Evolutionary conservation across 192 early-diverging fungal species (phyloP).

Genomic region (Chytriomyces hyalinus): DNA sequence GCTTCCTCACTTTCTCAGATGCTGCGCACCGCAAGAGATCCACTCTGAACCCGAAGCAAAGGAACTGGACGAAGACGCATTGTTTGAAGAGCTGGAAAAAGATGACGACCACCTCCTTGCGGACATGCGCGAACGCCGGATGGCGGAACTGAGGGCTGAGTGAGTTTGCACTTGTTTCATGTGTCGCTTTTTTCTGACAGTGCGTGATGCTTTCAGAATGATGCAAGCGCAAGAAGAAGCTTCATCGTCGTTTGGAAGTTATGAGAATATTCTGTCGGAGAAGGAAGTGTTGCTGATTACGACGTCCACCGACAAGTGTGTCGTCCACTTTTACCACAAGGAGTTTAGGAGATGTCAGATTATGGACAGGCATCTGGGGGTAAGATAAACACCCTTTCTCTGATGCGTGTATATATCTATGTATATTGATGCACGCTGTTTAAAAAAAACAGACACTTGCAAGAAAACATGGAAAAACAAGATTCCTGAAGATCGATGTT

Average conservation of each 20-base stretch:
- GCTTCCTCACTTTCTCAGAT: not conserved
- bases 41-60: slow-evolving; percentile 36
- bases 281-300: slow-evolving; percentile 84
- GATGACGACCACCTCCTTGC: slow-evolving; percentile 77
- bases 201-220: slow-evolving; percentile 55
- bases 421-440: not conserved
- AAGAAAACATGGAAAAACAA: slow-evolving; percentile 78
- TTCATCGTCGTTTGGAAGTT: slow-evolving; percentile 72
- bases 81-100: slow-evolving; percentile 83
- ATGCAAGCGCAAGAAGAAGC: slow-evolving; percentile 64
- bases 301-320: slow-evolving; percentile 68
- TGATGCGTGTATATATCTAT: not conserved
- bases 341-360: slow-evolving; percentile 94
- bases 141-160: slow-evolving; percentile 86
- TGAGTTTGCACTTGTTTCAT: slow-evolving; percentile 46
- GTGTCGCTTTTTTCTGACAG: slow-evolving; percentile 1
- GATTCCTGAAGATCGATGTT: slow-evolving; percentile 88
- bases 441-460: slow-evolving; percentile 59
- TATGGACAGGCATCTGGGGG: slow-evolving; percentile 86
- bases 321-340: slow-evolving; percentile 89
- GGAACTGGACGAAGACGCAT: slow-evolving; percentile 69
- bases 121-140: slow-evolving; percentile 77
- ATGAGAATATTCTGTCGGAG: slow-evolving; percentile 75
- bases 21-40: not conserved
- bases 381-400: slow-evolving; percentile 26